Percentiles rank a stretch among this genome's conserved stretches.
These are phyloP conservation scores for Suhomyces canberraensis DNA, from an alignment of 805 yeast species.

Conservation along the genomic window DNA sequence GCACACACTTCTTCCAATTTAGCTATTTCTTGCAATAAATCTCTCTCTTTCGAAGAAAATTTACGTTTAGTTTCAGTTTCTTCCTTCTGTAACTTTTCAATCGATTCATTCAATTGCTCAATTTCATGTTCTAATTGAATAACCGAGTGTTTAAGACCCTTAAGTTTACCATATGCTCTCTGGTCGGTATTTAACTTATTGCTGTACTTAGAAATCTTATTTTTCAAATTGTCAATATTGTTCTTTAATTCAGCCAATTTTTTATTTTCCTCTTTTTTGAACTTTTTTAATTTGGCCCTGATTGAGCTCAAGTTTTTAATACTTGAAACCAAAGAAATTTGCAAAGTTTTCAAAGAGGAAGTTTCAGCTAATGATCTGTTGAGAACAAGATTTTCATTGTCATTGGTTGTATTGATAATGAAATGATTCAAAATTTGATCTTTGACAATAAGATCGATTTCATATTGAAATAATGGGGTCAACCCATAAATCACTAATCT, in stretches of 20 bases:
- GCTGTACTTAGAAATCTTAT: constrained; percentile 29
- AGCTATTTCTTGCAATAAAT: constrained; percentile 19
- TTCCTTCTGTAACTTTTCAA: constrained; percentile 12
- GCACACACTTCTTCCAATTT: constrained; percentile 20
- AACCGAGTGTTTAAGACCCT: constrained; percentile 39
- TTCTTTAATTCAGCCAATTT: constrained; percentile 29
- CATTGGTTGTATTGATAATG: constrained; percentile 29
- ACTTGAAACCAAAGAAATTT: constrained; percentile 30
- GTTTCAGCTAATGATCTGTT: constrained; percentile 25
- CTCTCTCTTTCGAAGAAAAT: constrained; percentile 17
- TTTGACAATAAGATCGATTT: constrained; percentile 25
- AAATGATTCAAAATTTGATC: constrained; percentile 17
- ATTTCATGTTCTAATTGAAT: constrained; percentile 38
- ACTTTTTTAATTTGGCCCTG: constrained; percentile 25
- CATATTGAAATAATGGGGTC: constrained; percentile 36
- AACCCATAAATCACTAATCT: constrained; percentile 32
- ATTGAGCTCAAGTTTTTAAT: constrained; percentile 22
- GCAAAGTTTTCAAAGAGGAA: constrained; percentile 29
- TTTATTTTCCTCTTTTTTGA: constrained; percentile 38
- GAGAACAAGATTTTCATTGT: constrained; percentile 18
- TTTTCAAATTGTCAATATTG: constrained; percentile 30
- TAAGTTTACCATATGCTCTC: constrained; percentile 33
- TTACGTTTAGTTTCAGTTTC: constrained; percentile 11
- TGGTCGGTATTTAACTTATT: constrained; percentile 24
- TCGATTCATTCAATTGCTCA: constrained; percentile 16